Conservation (phyloP, 208 protist genomes). For the Trypanosoma lewisi region DNA sequence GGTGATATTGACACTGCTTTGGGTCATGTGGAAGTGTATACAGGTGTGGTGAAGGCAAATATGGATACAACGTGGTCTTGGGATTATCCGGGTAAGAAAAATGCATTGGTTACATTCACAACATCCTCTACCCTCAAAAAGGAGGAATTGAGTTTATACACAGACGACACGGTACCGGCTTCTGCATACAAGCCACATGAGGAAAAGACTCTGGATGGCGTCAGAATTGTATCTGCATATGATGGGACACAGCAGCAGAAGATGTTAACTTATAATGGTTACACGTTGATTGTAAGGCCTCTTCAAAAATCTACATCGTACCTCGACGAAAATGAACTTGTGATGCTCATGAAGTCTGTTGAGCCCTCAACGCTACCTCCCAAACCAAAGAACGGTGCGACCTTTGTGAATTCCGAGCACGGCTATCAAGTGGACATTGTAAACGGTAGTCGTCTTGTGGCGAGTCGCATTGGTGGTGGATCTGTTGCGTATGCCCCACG, state of each 20-base stretch:
- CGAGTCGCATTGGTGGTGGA: conserved; percentile 63
- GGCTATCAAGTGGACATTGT: conserved; percentile 60
- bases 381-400: conserved; percentile 36
- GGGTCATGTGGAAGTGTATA: conserved; percentile 52
- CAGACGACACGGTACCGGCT: conserved; percentile 31
- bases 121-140: conserved; percentile 53
- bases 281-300: conserved; percentile 54
- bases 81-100: conserved; percentile 25
- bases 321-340: conserved; percentile 38
- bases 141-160: conserved; percentile 58
- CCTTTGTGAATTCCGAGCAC: conserved; percentile 55
- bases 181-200: conserved; percentile 37
- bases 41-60: conserved; percentile 37
- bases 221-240: conserved; percentile 41
- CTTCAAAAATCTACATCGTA: conserved; percentile 61
- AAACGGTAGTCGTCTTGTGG: conserved; percentile 49
- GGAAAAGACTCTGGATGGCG: conserved; percentile 48
- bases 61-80: conserved; percentile 66
- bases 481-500: conserved; percentile 62
- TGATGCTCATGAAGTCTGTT: conserved; percentile 48
- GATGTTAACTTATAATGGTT: conserved; percentile 46
- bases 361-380: conserved; percentile 31
- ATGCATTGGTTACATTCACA: conserved; percentile 40
- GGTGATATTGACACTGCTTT: conserved; percentile 35
- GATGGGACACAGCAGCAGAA: conserved; percentile 60